A percentile compares a stretch with the other conserved stretches of the same genome.
These are phyloP conservation scores for Aspergillus sp. DNA, from an alignment of 2,329 filamentous ascomycete species.

Conservation along the genomic window DNA sequence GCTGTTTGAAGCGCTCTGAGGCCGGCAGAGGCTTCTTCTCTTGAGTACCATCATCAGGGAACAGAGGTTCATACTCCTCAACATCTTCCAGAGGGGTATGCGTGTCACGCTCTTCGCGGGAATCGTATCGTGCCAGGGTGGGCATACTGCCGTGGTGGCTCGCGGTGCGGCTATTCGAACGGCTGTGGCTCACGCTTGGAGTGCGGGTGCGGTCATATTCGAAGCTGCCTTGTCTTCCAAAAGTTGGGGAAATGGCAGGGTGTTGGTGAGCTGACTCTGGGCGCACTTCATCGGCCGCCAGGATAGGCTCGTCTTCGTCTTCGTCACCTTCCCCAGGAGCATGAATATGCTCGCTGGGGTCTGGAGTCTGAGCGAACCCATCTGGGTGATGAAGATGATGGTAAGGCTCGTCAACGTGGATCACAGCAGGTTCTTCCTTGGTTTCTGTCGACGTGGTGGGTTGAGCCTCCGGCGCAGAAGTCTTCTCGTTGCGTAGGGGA, in stretches of 20 bases:
- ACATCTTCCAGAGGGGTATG: constrained; percentile 79
- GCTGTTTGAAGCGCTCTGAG: constrained; percentile 56
- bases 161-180: constrained; percentile 62
- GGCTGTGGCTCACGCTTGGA: constrained; percentile 58
- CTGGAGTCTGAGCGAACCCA: constrained; percentile 50
- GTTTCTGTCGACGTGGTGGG: constrained; percentile 2
- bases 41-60: constrained; percentile 72
- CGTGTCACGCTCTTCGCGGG: constrained; percentile 50
- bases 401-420: constrained; percentile 73
- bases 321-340: constrained; percentile 50
- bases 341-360: constrained; percentile 49
- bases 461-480: constrained; percentile 49
- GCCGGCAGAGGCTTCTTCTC: constrained; percentile 53
- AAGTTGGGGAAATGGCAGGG: constrained; percentile 76
- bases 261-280: constrained; percentile 66
- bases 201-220: constrained; percentile 54
- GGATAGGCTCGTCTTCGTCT: constrained; percentile 71
- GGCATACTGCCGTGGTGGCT: constrained; percentile 61
- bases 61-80: constrained; percentile 92
- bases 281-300: constrained; percentile 83
- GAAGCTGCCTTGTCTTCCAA: constrained; percentile 62
- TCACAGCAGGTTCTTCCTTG: constrained; percentile 45
- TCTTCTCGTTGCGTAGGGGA: constrained; percentile 51
- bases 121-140: constrained; percentile 54
- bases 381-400: constrained; percentile 44